These are phyloP conservation scores for Agroathelia rolfsii DNA, from an alignment of 1,284 basidiomycete genomes.

Conservation along the genomic window DNA sequence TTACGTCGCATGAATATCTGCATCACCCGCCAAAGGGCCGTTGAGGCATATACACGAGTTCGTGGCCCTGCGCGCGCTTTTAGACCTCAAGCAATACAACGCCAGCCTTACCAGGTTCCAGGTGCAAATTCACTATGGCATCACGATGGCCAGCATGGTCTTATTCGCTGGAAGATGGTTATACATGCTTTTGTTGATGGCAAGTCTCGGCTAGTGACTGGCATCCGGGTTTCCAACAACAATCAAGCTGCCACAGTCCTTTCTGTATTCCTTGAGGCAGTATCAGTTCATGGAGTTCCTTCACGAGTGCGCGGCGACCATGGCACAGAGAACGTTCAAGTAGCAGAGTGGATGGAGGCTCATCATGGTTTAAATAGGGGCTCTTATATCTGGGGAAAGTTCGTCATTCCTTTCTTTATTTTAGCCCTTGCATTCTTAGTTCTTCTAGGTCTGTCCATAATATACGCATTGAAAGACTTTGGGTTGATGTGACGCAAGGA, in stretches of 20 bases:
- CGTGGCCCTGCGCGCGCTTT: constrained; percentile 6
- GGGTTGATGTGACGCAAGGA: constrained; percentile 22
- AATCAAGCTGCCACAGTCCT: constrained; percentile 14
- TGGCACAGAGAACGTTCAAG: constrained; percentile 26
- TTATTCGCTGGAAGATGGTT: constrained; percentile 19
- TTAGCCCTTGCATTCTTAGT: neutral
- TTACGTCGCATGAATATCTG: constrained; percentile 4
- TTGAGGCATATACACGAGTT: constrained; percentile 5
- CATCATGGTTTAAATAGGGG: constrained; percentile 15
- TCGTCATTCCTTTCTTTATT: too few species aligned
- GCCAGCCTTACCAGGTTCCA: constrained; percentile 11
- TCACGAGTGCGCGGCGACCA: constrained; percentile 27
- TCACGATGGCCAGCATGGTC: constrained; percentile 17
- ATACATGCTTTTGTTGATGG: constrained; percentile 22
- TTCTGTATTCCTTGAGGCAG: constrained; percentile 20
- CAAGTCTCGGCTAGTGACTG: constrained; percentile 13
- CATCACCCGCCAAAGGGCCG: constrained; percentile 6
- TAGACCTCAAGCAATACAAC: constrained; percentile 5
- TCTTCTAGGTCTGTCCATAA: constrained; percentile 17
- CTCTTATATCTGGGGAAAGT: constrained; percentile 28
- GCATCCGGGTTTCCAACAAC: constrained; percentile 12
- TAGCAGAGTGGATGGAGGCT: constrained; percentile 20
- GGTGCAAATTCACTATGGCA: constrained; percentile 18
- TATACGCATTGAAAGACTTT: constrained; percentile 29
- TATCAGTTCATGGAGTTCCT: constrained; percentile 21